These are phyloP conservation scores for Phytophthora vignae DNA, from an alignment of 352 stramenopile genomes.

Conservation along the genomic window DNA sequence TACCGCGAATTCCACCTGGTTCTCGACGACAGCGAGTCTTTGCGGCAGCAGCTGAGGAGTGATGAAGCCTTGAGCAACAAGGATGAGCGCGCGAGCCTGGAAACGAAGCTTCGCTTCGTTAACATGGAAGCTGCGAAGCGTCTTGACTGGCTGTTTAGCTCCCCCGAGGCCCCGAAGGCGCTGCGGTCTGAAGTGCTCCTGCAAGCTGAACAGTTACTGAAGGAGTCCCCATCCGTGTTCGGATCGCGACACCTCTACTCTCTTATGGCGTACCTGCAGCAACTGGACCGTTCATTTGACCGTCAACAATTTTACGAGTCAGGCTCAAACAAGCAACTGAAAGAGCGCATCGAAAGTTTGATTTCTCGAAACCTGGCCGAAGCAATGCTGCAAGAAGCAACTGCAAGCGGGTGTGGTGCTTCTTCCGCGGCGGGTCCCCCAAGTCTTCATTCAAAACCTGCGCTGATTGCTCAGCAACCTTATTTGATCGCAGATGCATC, in stretches of 20 bases:
- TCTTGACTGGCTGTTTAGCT: conserved; percentile 59
- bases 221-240: conserved; percentile 58
- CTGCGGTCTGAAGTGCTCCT: conserved; percentile 55
- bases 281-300: conserved; percentile 76
- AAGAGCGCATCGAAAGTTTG: conserved; percentile 58
- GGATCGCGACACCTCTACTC: conserved; percentile 64
- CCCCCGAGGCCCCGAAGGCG: conserved; percentile 46
- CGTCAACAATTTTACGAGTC: conserved; percentile 52
- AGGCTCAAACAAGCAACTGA: conserved; percentile 55
- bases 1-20: conserved; percentile 80
- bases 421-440: neutral
- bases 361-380: conserved; percentile 68
- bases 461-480: conserved; percentile 19
- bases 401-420: conserved; percentile 17
- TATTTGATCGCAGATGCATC: conserved; percentile 43
- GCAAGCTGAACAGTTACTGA: conserved; percentile 62
- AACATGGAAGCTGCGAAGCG: conserved; percentile 70
- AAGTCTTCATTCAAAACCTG: conserved; percentile 15
- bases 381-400: conserved; percentile 60
- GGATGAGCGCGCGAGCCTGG: conserved; percentile 39
- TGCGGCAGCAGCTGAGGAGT: conserved; percentile 41
- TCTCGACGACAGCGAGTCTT: conserved; percentile 64
- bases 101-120: conserved; percentile 63
- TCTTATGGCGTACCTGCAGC: conserved; percentile 68
- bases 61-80: conserved; percentile 22